Evolutionary conservation across 176 grass and related monocot genomes (phyloP), one percentile per base, ranked within the genome.

Genomic region (Phyllostachys edulis): DNA sequence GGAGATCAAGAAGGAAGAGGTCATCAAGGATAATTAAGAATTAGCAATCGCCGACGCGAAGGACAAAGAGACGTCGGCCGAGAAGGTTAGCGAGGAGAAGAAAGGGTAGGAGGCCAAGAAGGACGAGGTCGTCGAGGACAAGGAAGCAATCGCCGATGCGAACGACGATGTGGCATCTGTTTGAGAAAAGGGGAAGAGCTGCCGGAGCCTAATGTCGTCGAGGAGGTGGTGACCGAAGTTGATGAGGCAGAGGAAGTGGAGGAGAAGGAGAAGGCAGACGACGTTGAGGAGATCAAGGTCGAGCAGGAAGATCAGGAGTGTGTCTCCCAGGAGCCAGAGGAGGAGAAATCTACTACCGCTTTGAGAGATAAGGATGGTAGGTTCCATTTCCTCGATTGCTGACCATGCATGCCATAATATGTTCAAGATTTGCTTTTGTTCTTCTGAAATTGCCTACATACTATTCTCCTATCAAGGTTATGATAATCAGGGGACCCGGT

Each of bases 351-450:
- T 27, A 17, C 24, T 76, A 14, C 69, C 5, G 18, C 50, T 80
- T 89, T 56, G 63, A 77, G 41, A 63, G 39, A 80, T 4, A 32
- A 75, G 63, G 67, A 88, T 17, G 59, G 86, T 88, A 85, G 4
- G 41, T 46, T 82, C 21, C 24, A 18, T 70, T 67, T 78, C 57
- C 82, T 81, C 13, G 34, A 54, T 82, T 69, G 1, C 29, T 84
- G 67, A 38, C 16, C 66, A 36, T 84, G 13, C 66, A 36, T 84
- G 13, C 3, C 50, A 67, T 42, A 47, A 45, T 3, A 42, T 27
- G 15, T 7, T 67, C 27, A 64, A 62, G 10, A 71, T 79, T 44
- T 55, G 20, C 3, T 36, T 36, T 65, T 23, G 46, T 52, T 66
- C 18, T 69, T 38, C 38, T 42, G 37, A 39, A 41, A 10, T 37